Evolutionary conservation across 768 basidiomycete genomes (phyloP), one percentile per base, ranked within the genome.

Genomic region (Mycena epipterygia): DNA sequence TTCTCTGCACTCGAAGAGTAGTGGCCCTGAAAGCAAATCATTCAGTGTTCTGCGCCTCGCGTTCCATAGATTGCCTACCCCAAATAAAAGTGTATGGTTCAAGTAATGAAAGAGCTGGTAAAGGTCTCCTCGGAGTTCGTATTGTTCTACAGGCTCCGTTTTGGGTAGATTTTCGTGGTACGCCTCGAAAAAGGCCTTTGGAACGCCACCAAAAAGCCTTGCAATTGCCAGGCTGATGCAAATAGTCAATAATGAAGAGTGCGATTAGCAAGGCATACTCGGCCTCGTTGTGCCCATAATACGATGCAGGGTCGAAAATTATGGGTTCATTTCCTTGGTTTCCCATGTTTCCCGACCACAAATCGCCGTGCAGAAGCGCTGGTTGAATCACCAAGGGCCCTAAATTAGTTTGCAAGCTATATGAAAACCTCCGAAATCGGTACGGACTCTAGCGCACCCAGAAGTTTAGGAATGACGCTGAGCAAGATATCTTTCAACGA

Each of bases 21-120:
- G 64, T 84, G 81, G 21, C 80, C 82, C 84, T 93, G n/a, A 72
- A 5, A 83, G 68, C 16, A 64, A 74, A 63, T 81, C 84, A 7
- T 55, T 33, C 32, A 23, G 25, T 12, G 2, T 55, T 23, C 19
- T 55, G 16, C 35, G 3, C 33, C 27, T 12, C 7, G 33, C 19
- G n/a, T 11, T 23, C 17, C 19, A 35, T 6, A 23, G 53, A 29
- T 29, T 29, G 37, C 12, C 83, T 76, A 94, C 93, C 68, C 92
- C 92, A 75, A 95, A 95, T 6, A 95, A 77, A 6, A 93, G 81
- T 0, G 93, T 93, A 75, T 95, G 94, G 74, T 95, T 95, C 72
- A 95, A 81, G 75, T 94, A 93, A 79, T 95, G 94, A 71, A 92
- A 95, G 30, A 95, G 79, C 78, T 93, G 89, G 73, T 95, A 95